Evolutionary conservation across 2,329 filamentous ascomycete species (phyloP).

Genomic region (Aspergillus sp.): DNA sequence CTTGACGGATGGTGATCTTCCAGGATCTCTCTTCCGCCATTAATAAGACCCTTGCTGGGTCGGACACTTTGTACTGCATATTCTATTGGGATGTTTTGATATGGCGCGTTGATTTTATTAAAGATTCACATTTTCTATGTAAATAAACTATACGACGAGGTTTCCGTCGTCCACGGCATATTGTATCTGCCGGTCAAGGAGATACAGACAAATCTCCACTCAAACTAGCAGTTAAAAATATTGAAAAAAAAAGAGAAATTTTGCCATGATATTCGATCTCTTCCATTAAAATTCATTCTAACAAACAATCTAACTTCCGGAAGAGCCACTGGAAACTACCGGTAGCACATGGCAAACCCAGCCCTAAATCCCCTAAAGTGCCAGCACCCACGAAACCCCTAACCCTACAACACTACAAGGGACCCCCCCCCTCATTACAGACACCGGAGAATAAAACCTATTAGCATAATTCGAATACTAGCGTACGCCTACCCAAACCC

Average conservation of each 20-base stretch:
- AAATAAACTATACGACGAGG: not conserved
- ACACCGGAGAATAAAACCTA: not conserved
- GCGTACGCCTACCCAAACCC: conserved; percentile 18
- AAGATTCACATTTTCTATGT: not conserved
- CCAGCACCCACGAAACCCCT: not conserved
- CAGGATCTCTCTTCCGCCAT: not conserved
- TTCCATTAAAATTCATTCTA: not conserved
- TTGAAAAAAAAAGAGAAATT: not conserved
- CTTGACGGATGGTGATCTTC: not conserved
- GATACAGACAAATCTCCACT: conserved; percentile 6
- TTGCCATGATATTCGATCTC: not conserved
- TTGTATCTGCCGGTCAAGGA: not conserved
- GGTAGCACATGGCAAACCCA: not conserved
- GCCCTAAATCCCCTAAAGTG: not conserved
- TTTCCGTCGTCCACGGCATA: not conserved
- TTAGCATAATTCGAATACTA: conserved; percentile 4
- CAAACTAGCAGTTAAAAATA: not conserved
- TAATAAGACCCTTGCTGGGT: not conserved
- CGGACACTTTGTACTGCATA: not conserved
- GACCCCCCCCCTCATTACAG: not conserved
- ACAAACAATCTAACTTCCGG: too few species aligned
- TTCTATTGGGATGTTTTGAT: conserved; percentile 3
- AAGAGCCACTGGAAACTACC: not conserved
- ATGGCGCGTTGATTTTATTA: not conserved
- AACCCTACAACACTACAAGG: not conserved